phyloP scores from a whole-genome alignment of 345 rosid genomes.

The Carallia pectinifolia region DNA sequence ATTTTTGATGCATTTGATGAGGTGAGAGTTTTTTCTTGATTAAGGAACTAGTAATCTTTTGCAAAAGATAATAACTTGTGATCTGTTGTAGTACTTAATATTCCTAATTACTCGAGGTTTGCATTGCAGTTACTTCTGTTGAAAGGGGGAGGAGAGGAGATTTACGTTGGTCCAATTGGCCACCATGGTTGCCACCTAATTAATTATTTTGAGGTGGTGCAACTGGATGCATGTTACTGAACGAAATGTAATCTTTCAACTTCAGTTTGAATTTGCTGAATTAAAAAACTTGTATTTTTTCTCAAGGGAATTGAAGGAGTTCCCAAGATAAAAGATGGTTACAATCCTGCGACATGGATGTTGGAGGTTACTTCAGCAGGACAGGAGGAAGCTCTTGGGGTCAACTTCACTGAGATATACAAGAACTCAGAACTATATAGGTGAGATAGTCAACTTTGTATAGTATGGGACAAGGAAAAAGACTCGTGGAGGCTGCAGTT shows the following conservation, averaged over 20 bases:
- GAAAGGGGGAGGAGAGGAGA: slow-evolving; percentile 61
- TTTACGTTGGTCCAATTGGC: slow-evolving; percentile 63
- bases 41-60: not conserved
- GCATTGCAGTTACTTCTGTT: slow-evolving; percentile 38
- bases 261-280: not conserved
- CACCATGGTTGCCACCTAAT: slow-evolving; percentile 50
- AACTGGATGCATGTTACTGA: not conserved
- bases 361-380: slow-evolving; percentile 48
- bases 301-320: slow-evolving; percentile 47
- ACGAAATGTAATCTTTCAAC: not conserved
- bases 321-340: slow-evolving; percentile 55
- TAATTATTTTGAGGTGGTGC: slow-evolving; percentile 57
- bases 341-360: slow-evolving; percentile 37
- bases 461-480: not conserved
- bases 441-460: slow-evolving; percentile 23
- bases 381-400: slow-evolving; percentile 43
- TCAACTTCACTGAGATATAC: slow-evolving; percentile 44
- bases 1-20: slow-evolving; percentile 72
- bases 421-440: slow-evolving; percentile 49
- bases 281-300: not conserved
- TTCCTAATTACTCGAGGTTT: slow-evolving; percentile 2
- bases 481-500: not conserved
- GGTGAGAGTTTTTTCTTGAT: slow-evolving; percentile 26
- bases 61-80: too few relatives aligned
- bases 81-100: not conserved